phyloP scores from a whole-genome alignment of 306 rosid genomes.

The Malus orientalis region DNA sequence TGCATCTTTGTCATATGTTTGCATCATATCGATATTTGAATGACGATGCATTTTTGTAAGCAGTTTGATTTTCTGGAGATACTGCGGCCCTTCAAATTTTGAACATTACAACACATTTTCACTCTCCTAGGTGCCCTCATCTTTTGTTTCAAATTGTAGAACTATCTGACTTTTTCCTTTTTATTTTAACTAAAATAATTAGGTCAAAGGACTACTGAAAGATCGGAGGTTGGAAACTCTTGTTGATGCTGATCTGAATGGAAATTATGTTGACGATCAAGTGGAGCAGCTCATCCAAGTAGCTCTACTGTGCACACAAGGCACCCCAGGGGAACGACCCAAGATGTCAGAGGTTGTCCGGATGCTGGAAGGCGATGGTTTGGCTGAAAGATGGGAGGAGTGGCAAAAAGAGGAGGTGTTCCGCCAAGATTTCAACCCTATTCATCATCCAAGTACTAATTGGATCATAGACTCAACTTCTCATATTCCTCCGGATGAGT shows the following conservation, averaged over 20 bases:
- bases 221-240: conserved; percentile 72
- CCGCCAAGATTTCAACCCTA: too few species aligned
- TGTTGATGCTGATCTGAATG: conserved; percentile 67
- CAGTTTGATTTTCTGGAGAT: not conserved
- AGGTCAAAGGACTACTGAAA: conserved; percentile 71
- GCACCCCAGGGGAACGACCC: conserved; percentile 72
- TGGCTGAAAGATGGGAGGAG: too few species aligned
- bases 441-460: too few species aligned
- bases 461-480: too few species aligned
- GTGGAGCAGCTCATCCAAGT: conserved; percentile 88
- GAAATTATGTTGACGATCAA: conserved; percentile 48
- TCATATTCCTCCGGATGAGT: too few species aligned
- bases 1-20: not conserved
- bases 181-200: not conserved
- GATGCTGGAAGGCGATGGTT: too few species aligned
- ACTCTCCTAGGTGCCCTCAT: not conserved
- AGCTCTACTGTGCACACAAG: conserved; percentile 83
- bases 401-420: too few species aligned
- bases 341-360: conserved; percentile 39
- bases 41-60: not conserved
- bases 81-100: not conserved
- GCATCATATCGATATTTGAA: not conserved
- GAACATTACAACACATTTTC: not conserved
- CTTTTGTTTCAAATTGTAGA: not conserved
- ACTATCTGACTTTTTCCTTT: conserved; percentile 10